These are phyloP conservation scores for Ogataea siamensis DNA, from an alignment of 805 yeast genomes.

Conservation along the genomic window DNA sequence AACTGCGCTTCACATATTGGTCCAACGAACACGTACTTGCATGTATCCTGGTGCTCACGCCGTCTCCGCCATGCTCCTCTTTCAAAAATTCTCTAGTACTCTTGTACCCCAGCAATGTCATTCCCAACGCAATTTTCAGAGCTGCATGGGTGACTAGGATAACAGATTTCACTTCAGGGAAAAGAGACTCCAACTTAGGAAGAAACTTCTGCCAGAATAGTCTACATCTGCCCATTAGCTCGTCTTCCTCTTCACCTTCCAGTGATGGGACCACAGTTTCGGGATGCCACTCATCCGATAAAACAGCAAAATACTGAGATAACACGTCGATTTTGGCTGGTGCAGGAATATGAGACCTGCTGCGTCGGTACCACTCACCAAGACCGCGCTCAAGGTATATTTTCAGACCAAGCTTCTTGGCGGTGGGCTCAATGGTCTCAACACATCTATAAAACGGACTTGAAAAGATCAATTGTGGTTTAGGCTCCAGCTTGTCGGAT, in stretches of 20 bases:
- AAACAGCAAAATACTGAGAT: conserved; percentile 50
- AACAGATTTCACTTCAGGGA: conserved; percentile 61
- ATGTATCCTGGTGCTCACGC: conserved; percentile 41
- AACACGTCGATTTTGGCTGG: conserved; percentile 58
- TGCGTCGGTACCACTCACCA: conserved; percentile 89
- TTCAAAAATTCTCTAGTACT: conserved; percentile 53
- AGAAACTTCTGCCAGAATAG: conserved; percentile 56
- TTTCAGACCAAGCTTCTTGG: conserved; percentile 54
- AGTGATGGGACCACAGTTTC: conserved; percentile 55
- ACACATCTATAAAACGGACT: conserved; percentile 91
- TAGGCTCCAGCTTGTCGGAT: conserved; percentile 41
- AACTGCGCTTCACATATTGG: conserved; percentile 42
- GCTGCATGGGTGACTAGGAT: conserved; percentile 93
- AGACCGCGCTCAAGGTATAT: conserved; percentile 76
- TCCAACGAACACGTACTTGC: conserved; percentile 89
- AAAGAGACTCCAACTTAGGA: conserved; percentile 51
- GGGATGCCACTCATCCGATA: conserved; percentile 48
- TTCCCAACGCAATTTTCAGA: conserved; percentile 82
- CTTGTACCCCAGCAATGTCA: conserved; percentile 58
- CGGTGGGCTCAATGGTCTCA: conserved; percentile 73
- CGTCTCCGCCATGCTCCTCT: conserved; percentile 40
- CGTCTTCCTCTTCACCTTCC: conserved; percentile 72
- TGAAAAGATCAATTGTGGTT: conserved; percentile 68
- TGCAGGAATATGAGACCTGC: conserved; percentile 62
- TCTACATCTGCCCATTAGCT: conserved; percentile 62